Evolutionary conservation across 1,284 basidiomycete genomes (phyloP), one percentile per base, ranked within the genome.

Genomic region (Trametes versicolor): DNA sequence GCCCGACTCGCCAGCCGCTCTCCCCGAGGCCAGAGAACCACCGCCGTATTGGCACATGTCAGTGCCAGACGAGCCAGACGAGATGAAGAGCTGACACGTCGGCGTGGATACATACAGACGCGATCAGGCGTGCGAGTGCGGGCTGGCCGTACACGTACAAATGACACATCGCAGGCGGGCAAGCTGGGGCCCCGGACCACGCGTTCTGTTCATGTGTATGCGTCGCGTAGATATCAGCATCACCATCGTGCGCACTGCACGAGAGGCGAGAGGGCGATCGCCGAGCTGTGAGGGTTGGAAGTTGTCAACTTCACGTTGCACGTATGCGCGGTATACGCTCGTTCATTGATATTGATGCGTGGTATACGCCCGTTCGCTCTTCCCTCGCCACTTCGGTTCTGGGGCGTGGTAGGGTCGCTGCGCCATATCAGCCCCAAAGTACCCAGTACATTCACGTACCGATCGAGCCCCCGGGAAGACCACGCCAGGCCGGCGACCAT

Each of bases 111-210:
- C 45, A 45, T 19, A 4, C 19, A 45, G 43, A 2, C 2, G 19
- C 43, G 21, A 45, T 19, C 43, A 19, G 4, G 43, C 5, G 36
- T n/a, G 29, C 48, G 27, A 10, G 23, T 54, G 32, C 13, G 23
- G 47, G 47, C 12, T 15, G 27, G 12, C 2, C 5, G n/a, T n/a
- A 37, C n/a, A 52, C 51, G 34, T 52, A 37, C 48, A 50, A 29
- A 29, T 50, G 29, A 50, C 48, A 29, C 29, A 32, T 49, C 23
- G n/a, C 19, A 13, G 15, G 41, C 19, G 5, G 48, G 13, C 15
- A 17, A 9, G 32, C 50, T 52, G 50, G 50, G 32, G 50, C 50
- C 50, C 50, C 37, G 36, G 36, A 53, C 34, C 36, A 53, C 23
- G 36, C 23, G 34, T 21, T 45, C 3, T 32, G 29, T 8, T 8